A percentile compares a stretch with the other conserved stretches of the same genome.
phyloP scores from a whole-genome alignment of 2,329 filamentous ascomycete species.

The Penicillium janthinellum region DNA sequence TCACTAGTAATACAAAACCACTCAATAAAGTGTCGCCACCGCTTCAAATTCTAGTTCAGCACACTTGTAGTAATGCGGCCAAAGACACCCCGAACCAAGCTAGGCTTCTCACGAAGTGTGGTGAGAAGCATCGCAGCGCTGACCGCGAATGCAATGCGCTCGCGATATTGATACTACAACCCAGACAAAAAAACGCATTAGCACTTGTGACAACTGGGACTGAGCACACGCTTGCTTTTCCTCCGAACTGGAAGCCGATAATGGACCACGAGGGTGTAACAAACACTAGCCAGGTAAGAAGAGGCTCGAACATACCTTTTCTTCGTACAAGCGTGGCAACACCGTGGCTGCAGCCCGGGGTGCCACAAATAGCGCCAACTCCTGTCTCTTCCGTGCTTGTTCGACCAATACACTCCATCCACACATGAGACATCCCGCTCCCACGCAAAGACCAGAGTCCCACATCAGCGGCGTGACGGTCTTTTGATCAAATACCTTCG shows the following conservation, averaged over 20 bases:
- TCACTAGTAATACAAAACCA: slow-evolving; percentile 15
- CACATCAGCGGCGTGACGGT: slow-evolving; percentile 57
- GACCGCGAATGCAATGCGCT: slow-evolving; percentile 66
- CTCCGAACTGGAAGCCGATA: neutral
- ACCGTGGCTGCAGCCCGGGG: slow-evolving; percentile 75
- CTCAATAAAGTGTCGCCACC: neutral
- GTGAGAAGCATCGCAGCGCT: slow-evolving; percentile 73
- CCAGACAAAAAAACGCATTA: slow-evolving; percentile 22
- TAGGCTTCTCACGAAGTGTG: slow-evolving; percentile 63
- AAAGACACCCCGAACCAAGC: slow-evolving; percentile 67
- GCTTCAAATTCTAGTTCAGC: slow-evolving; percentile 23
- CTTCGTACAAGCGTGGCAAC: slow-evolving; percentile 69
- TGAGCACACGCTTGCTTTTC: slow-evolving; percentile 1
- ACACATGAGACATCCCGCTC: slow-evolving; percentile 71
- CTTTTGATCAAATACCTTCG: slow-evolving; percentile 63
- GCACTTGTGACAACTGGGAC: slow-evolving; percentile 16
- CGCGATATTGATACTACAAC: slow-evolving; percentile 65
- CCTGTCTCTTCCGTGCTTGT: slow-evolving; percentile 64
- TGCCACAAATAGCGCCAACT: slow-evolving; percentile 78
- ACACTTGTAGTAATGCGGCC: slow-evolving; percentile 54
- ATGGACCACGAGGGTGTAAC: slow-evolving; percentile 24
- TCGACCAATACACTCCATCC: slow-evolving; percentile 82
- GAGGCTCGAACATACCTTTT: slow-evolving; percentile 39
- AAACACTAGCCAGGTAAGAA: slow-evolving; percentile 15
- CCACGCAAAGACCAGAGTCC: slow-evolving; percentile 66